Percentiles rank a stretch among this genome's conserved stretches.
phyloP scores from a whole-genome alignment of 345 rosid genomes.

The Passiflora organensis region DNA sequence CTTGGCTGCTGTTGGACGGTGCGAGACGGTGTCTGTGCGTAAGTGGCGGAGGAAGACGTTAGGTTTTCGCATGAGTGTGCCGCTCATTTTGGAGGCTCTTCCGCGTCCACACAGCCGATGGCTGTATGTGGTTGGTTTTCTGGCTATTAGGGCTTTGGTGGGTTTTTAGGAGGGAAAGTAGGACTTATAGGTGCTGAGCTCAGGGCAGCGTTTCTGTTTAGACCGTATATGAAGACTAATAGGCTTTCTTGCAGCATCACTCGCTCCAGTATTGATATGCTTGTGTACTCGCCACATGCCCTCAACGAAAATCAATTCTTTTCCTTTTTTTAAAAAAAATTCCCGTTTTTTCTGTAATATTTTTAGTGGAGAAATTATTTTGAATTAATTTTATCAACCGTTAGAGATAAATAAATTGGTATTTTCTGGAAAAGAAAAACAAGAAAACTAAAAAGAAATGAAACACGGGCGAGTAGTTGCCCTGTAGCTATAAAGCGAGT shows the following conservation, averaged over 20 bases:
- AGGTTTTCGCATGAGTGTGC: conserved; percentile 29
- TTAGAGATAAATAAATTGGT: too few species aligned
- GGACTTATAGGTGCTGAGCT: neutral
- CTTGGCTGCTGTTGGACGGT: conserved; percentile 17
- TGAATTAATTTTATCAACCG: too few species aligned
- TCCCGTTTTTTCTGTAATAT: neutral
- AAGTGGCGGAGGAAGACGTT: conserved; percentile 25
- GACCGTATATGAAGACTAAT: too few species aligned
- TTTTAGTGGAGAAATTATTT: too few species aligned
- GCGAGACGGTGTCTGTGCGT: conserved; percentile 14
- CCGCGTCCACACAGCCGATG: too few species aligned
- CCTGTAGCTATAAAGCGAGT: neutral
- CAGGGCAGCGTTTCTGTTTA: too few species aligned
- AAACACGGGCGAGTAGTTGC: neutral
- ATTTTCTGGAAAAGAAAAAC: too few species aligned
- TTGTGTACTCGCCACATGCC: conserved; percentile 9
- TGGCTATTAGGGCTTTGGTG: neutral
- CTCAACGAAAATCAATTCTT: neutral
- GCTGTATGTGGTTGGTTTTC: neutral
- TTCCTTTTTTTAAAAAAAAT: neutral
- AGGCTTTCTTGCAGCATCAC: neutral
- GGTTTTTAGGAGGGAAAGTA: neutral
- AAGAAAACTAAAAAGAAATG: neutral
- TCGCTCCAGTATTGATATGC: conserved; percentile 6
- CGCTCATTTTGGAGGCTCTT: conserved; percentile 30